Percentiles rank a stretch among this genome's conserved stretches.
These are phyloP conservation scores for Pilobolus umbonatus DNA, from an alignment of 192 early-diverging fungal species.

Conservation along the genomic window DNA sequence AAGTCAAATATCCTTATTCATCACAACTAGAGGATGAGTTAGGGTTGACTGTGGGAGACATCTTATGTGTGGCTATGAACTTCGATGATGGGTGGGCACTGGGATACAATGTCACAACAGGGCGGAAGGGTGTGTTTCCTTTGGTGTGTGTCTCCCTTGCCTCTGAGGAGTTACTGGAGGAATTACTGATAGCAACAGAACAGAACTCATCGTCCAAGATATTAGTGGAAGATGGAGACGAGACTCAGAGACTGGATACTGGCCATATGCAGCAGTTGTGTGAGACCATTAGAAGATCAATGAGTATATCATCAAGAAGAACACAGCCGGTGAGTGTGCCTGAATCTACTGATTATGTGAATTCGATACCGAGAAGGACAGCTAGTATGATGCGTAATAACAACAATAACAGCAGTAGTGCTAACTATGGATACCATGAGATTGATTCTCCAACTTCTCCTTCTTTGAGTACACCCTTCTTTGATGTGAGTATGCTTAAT, in stretches of 20 bases:
- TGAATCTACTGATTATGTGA: constrained; percentile 7
- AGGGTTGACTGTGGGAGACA: constrained; percentile 62
- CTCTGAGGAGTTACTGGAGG: constrained; percentile 27
- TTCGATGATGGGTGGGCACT: constrained; percentile 94
- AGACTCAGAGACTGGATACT: neutral
- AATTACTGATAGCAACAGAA: constrained; percentile 11
- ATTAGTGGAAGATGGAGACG: neutral
- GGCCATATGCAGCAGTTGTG: constrained; percentile 12
- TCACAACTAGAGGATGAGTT: constrained; percentile 79
- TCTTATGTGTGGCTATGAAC: constrained; percentile 63
- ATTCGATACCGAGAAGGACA: constrained; percentile 15
- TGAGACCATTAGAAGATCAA: constrained; percentile 7
- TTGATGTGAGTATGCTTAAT: constrained; percentile 11
- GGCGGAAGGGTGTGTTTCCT: constrained; percentile 77
- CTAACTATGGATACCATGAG: constrained; percentile 10
- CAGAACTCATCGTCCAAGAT: constrained; percentile 4
- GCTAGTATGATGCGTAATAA: constrained; percentile 15
- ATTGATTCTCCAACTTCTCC: constrained; percentile 12
- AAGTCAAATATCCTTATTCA: constrained; percentile 56
- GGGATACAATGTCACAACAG: constrained; percentile 70
- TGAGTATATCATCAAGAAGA: constrained; percentile 4
- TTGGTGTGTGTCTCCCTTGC: constrained; percentile 63
- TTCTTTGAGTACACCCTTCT: constrained; percentile 14
- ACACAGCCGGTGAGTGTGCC: neutral
- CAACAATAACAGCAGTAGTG: too few relatives aligned